phyloP scores from a whole-genome alignment of 2,329 filamentous ascomycete genomes.

The Botrytis galanthina region DNA sequence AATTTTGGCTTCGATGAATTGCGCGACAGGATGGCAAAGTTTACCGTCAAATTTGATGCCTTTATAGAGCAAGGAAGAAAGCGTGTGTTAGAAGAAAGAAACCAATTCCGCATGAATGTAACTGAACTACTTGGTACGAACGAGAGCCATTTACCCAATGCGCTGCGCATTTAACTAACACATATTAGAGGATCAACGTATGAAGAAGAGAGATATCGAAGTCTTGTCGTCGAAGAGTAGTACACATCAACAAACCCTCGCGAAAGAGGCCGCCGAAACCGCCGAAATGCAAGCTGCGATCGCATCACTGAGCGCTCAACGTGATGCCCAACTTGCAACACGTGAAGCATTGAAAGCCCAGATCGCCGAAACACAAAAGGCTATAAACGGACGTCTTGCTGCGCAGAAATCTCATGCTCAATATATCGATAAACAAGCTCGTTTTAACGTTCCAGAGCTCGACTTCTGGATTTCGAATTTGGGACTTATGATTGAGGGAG shows the following conservation, averaged over 20 bases:
- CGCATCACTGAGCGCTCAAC: conserved; percentile 55
- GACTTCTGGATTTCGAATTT: conserved; percentile 95
- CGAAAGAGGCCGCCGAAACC: conserved; percentile 73
- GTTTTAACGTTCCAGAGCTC: conserved; percentile 88
- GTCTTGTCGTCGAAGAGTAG: conserved; percentile 71
- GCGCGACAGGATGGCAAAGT: conserved; percentile 91
- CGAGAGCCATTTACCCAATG: background rate
- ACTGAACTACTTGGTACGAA: conserved; percentile 80
- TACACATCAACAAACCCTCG: conserved; percentile 70
- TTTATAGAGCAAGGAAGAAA: conserved; percentile 93
- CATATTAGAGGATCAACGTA: conserved; percentile 77
- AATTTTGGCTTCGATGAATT: conserved; percentile 96
- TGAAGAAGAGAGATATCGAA: conserved; percentile 84
- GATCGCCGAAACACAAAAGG: conserved; percentile 65
- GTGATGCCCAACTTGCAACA: conserved; percentile 57
- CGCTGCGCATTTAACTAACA: conserved; percentile 5
- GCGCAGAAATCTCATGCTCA: conserved; percentile 70
- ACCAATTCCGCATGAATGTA: conserved; percentile 87
- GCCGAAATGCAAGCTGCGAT: conserved; percentile 70
- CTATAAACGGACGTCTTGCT: conserved; percentile 67
- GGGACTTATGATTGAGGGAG: conserved; percentile 85
- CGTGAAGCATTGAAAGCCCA: conserved; percentile 59
- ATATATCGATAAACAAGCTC: conserved; percentile 76
- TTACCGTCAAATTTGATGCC: conserved; percentile 84
- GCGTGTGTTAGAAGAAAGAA: conserved; percentile 86